Percentiles rank a stretch among this genome's conserved stretches.
Evolutionary conservation across 129 eudicot genomes (phyloP).

Genomic region (Tagetes patula): DNA sequence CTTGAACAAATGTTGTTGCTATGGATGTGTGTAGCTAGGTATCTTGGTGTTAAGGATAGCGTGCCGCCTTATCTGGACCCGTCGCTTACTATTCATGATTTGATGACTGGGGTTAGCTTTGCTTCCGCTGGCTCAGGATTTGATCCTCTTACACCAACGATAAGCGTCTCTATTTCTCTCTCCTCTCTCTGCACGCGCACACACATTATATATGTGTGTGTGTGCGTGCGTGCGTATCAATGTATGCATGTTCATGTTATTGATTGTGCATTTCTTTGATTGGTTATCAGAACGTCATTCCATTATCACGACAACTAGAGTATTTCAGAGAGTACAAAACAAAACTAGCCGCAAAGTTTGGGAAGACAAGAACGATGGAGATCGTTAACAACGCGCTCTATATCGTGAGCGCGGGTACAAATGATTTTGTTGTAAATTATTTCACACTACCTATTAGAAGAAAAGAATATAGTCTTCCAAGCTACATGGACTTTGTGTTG

Average conservation of each 20-base stretch:
- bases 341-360: constrained; percentile 38
- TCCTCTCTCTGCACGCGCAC: not conserved
- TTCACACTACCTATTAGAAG: constrained; percentile 57
- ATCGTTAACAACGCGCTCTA: constrained; percentile 51
- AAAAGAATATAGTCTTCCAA: constrained; percentile 45
- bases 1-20: not conserved
- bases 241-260: not conserved
- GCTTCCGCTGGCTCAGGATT: constrained; percentile 83
- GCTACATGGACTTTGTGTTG: constrained; percentile 51
- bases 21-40: constrained; percentile 46
- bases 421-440: constrained; percentile 73
- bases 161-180: constrained; percentile 52
- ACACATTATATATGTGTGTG: not conserved
- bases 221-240: not conserved
- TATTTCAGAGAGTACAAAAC: constrained; percentile 57
- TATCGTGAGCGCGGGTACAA: constrained; percentile 72
- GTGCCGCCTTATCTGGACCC: constrained; percentile 81
- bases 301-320: constrained; percentile 55
- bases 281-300: constrained; percentile 50
- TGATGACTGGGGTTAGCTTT: constrained; percentile 78
- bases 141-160: constrained; percentile 73
- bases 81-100: constrained; percentile 55
- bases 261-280: constrained; percentile 5
- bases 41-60: constrained; percentile 63
- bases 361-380: constrained; percentile 44